phyloP scores from a whole-genome alignment of 441 rosid genomes.

The Theobroma grandiflorum region DNA sequence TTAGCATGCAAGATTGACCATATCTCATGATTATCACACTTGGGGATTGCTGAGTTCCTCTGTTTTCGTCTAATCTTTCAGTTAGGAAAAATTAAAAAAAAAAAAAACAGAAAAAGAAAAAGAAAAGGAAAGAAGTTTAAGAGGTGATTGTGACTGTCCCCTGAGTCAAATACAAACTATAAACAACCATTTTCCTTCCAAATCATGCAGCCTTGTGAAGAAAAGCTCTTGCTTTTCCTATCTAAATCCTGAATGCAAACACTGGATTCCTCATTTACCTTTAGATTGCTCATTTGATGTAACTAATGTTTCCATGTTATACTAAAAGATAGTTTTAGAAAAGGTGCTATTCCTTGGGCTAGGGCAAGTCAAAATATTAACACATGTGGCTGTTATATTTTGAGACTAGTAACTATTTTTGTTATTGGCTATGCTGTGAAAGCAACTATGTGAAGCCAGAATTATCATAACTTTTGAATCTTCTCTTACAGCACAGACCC shows the following conservation, averaged over 20 bases:
- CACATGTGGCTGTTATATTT: conserved; percentile 25
- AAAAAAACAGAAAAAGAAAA: too few species aligned
- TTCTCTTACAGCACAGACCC: conserved; percentile 44
- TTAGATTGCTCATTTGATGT: neutral
- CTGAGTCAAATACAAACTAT: neutral
- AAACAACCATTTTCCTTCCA: too few species aligned
- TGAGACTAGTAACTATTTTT: conserved; percentile 24
- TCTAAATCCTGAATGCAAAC: neutral
- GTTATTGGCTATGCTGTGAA: conserved; percentile 35
- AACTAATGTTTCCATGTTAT: conserved; percentile 2
- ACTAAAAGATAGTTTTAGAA: conserved; percentile 18
- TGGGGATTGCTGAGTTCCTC: conserved; percentile 18
- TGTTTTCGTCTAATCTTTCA: conserved; percentile 24
- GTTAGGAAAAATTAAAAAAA: neutral
- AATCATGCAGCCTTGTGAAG: too few species aligned
- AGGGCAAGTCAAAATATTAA: conserved; percentile 8
- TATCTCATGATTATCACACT: conserved; percentile 24
- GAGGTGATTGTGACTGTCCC: neutral
- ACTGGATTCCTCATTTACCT: neutral
- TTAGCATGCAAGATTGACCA: conserved; percentile 25
- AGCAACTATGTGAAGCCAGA: conserved; percentile 37
- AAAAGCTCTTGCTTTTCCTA: too few species aligned
- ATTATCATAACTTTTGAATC: conserved; percentile 30
- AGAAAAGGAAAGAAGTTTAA: neutral
- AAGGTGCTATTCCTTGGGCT: neutral